These are phyloP conservation scores for Dichomitus squalens DNA, from an alignment of 1,284 basidiomycete species.

Conservation along the genomic window DNA sequence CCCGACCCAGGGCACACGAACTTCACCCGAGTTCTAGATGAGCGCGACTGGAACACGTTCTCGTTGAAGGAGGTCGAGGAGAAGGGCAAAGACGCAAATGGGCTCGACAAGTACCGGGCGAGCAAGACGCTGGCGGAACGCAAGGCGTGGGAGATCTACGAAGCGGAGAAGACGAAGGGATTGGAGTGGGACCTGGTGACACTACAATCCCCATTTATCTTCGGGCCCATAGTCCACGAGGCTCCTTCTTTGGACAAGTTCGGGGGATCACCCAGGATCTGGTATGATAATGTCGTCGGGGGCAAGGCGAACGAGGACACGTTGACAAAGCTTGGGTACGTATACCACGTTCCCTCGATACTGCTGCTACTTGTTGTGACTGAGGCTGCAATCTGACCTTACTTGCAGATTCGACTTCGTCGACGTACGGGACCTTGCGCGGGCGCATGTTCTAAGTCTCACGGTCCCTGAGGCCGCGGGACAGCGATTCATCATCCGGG, in stretches of 20 bases:
- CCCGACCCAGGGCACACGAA: neutral
- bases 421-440: constrained; percentile 68
- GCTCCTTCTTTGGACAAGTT: too few species aligned
- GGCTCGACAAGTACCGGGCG: constrained; percentile 50
- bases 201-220: too few species aligned
- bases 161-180: constrained; percentile 20
- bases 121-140: constrained; percentile 72
- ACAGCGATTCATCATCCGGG: constrained; percentile 54
- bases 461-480: constrained; percentile 54
- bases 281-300: too few species aligned
- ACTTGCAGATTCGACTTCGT: constrained; percentile 30
- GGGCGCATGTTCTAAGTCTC: constrained; percentile 56
- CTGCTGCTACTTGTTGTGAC: too few species aligned
- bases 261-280: too few species aligned
- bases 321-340: constrained; percentile 32
- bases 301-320: neutral
- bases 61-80: constrained; percentile 50
- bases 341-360: neutral
- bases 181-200: too few species aligned
- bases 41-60: constrained; percentile 63
- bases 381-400: too few species aligned
- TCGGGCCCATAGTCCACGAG: too few species aligned
- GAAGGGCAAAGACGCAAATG: constrained; percentile 48
- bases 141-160: constrained; percentile 57
- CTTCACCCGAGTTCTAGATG: too few species aligned